Evolutionary conservation across 2,329 filamentous ascomycete genomes (phyloP).

Genomic region (Fusarium sp.): DNA sequence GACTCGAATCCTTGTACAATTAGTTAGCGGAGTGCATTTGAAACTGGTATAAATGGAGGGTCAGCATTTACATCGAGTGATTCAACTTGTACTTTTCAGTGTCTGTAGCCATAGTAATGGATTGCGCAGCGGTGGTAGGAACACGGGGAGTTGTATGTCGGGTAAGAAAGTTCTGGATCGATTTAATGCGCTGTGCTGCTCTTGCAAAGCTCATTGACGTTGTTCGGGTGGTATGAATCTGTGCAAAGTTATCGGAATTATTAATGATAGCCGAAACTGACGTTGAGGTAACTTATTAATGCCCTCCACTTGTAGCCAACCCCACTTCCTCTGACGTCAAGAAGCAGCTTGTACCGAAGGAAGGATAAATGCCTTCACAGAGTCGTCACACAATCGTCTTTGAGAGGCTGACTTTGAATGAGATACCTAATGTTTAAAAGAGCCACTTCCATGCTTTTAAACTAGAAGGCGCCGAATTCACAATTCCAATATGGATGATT

Average conservation of each 20-base stretch:
- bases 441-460: background rate
- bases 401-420: background rate
- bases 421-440: background rate
- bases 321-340: slow-evolving; percentile 41
- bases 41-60: background rate
- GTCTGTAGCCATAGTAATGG: slow-evolving; percentile 81
- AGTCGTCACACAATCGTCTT: background rate
- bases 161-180: slow-evolving; percentile 39
- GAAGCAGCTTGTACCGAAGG: background rate
- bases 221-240: slow-evolving; percentile 4
- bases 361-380: background rate
- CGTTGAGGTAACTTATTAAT: slow-evolving; percentile 13
- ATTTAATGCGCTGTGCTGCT: slow-evolving; percentile 46
- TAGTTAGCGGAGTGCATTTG: slow-evolving; percentile 30
- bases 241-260: slow-evolving; percentile 6
- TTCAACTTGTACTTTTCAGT: slow-evolving; percentile 84
- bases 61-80: slow-evolving; percentile 80
- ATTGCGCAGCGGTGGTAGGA: slow-evolving; percentile 23
- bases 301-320: slow-evolving; percentile 23
- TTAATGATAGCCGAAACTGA: slow-evolving; percentile 9
- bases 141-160: slow-evolving; percentile 17
- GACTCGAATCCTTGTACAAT: slow-evolving; percentile 81
- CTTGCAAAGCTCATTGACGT: slow-evolving; percentile 46
- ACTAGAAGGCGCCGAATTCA: background rate
- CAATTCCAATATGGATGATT: background rate